phyloP scores from a whole-genome alignment of 1,139 yeast species.

The Meyerozyma carpophila region DNA sequence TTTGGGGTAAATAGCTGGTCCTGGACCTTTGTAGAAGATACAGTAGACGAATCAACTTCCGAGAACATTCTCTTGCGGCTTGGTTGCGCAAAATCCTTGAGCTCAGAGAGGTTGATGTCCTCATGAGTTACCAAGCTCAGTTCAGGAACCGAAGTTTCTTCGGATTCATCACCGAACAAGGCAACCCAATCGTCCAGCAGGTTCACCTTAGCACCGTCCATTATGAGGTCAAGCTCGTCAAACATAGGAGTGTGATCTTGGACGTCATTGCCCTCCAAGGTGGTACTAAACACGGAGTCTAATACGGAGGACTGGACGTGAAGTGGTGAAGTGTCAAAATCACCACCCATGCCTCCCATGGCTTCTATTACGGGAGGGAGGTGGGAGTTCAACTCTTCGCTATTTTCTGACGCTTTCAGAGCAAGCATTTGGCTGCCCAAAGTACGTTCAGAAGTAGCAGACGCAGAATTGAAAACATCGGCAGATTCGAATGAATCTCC shows the following conservation, averaged over 20 bases:
- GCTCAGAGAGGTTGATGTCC: constrained; percentile 11
- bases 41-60: constrained; percentile 24
- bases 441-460: constrained; percentile 1
- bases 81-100: constrained; percentile 10
- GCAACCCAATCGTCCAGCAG: constrained; percentile 57
- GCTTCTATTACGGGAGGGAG: constrained; percentile 6
- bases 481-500: constrained; percentile 29
- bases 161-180: constrained; percentile 46
- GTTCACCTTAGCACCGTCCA: constrained; percentile 43
- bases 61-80: constrained; percentile 20
- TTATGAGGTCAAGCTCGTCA: constrained; percentile 45
- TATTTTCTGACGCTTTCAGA: not conserved
- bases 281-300: constrained; percentile 55
- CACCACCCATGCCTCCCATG: constrained; percentile 1
- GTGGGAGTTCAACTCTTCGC: constrained; percentile 11
- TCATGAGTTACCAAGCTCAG: constrained; percentile 11
- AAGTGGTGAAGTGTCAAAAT: constrained; percentile 32
- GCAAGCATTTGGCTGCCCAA: constrained; percentile 1
- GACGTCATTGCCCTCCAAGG: constrained; percentile 34
- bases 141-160: constrained; percentile 8
- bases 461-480: constrained; percentile 13
- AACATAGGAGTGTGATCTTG: constrained; percentile 62
- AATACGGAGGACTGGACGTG: constrained; percentile 55
- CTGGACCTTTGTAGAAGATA: constrained; percentile 6
- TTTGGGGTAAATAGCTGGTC: constrained; percentile 29